phyloP scores from a whole-genome alignment of 2,329 filamentous ascomycete species.

The Aspergillus sojae region DNA sequence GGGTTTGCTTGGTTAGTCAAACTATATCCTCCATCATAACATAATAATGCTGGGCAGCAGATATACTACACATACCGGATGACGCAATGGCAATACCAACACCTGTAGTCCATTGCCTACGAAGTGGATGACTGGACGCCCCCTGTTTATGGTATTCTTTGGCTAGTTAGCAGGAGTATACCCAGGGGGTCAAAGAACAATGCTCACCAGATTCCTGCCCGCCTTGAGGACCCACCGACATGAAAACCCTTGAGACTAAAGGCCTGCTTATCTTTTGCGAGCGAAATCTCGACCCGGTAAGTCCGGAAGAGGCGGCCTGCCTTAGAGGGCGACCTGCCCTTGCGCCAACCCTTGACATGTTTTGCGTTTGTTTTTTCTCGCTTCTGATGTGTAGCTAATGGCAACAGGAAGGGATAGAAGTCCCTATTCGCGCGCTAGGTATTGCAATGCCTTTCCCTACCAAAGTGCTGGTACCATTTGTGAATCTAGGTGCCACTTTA shows the following conservation, averaged over 20 bases:
- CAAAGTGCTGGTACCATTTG: background rate
- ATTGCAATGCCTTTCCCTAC: background rate
- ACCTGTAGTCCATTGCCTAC: background rate
- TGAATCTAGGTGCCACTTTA: background rate
- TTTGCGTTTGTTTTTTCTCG: background rate
- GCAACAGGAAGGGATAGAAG: background rate
- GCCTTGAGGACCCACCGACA: background rate
- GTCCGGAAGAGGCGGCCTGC: background rate
- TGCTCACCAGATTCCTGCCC: background rate
- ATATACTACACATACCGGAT: background rate
- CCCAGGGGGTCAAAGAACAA: background rate
- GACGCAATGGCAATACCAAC: background rate
- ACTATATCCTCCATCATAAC: background rate
- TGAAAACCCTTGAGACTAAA: background rate
- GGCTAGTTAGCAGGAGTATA: background rate
- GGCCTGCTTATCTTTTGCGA: background rate
- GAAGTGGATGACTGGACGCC: background rate
- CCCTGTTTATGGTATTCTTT: background rate
- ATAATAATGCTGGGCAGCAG: background rate
- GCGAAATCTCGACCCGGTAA: background rate
- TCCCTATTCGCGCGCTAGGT: background rate
- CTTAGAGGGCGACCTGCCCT: background rate
- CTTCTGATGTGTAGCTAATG: background rate
- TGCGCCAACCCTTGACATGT: background rate
- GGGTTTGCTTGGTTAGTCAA: background rate